phyloP scores from a whole-genome alignment of 2,329 filamentous ascomycete genomes.

The Westerdykella aurantiaca region DNA sequence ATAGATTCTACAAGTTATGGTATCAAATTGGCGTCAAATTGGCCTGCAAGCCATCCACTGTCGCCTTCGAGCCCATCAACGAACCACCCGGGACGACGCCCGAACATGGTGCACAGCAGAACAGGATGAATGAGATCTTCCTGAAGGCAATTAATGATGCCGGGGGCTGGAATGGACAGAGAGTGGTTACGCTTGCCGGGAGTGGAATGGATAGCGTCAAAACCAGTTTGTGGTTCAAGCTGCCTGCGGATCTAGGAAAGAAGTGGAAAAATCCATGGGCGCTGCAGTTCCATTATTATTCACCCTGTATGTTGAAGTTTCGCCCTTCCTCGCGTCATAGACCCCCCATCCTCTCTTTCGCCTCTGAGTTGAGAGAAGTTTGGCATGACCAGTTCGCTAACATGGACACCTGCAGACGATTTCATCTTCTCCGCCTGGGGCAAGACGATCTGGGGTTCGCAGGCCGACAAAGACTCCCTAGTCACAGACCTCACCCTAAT shows the following conservation, averaged over 20 bases:
- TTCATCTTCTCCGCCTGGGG: slow-evolving; percentile 48
- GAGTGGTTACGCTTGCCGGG: slow-evolving; percentile 54
- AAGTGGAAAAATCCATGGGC: slow-evolving; percentile 53
- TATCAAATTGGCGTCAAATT: slow-evolving; percentile 52
- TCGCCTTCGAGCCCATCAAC: slow-evolving; percentile 57
- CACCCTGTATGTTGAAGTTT: slow-evolving; percentile 43
- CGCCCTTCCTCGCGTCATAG: slow-evolving; percentile 24
- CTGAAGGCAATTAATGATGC: slow-evolving; percentile 49
- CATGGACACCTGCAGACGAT: slow-evolving; percentile 17
- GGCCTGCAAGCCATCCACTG: slow-evolving; percentile 49
- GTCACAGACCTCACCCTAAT: slow-evolving; percentile 48
- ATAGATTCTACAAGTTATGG: slow-evolving; percentile 54
- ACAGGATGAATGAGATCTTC: slow-evolving; percentile 54
- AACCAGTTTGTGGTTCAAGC: slow-evolving; percentile 51
- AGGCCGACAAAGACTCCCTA: slow-evolving; percentile 47
- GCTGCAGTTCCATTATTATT: slow-evolving; percentile 59
- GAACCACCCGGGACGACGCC: slow-evolving; percentile 52
- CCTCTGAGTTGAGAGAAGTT: not conserved
- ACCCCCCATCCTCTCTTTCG: slow-evolving; percentile 10
- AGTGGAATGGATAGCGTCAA: slow-evolving; percentile 48
- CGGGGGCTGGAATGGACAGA: slow-evolving; percentile 51
- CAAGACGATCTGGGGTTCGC: slow-evolving; percentile 55
- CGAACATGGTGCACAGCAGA: slow-evolving; percentile 47
- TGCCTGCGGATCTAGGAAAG: slow-evolving; percentile 33
- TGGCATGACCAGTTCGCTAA: not conserved